These are phyloP conservation scores for Aspergillus incahuasiensis DNA, from an alignment of 495 filamentous ascomycete genomes.

Conservation along the genomic window DNA sequence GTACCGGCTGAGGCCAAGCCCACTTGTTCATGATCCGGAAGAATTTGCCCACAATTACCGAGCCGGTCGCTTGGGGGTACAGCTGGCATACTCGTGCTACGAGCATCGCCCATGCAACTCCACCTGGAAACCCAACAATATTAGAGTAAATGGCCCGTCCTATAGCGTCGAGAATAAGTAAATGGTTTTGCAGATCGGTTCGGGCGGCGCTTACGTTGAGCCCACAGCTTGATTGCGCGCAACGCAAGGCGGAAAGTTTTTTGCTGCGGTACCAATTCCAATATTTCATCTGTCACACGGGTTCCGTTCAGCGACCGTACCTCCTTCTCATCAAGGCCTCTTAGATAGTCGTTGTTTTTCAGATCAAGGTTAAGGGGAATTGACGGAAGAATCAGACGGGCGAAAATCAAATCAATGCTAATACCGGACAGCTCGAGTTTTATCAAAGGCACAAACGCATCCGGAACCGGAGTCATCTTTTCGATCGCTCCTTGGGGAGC, in stretches of 20 bases:
- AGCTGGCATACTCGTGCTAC: constrained; percentile 93
- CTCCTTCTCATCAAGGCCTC: constrained; percentile 80
- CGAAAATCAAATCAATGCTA: constrained; percentile 93
- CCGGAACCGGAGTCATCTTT: constrained; percentile 79
- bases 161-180: constrained; percentile 17
- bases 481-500: constrained; percentile 70
- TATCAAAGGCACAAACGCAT: constrained; percentile 92
- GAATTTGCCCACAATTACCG: constrained; percentile 85
- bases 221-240: constrained; percentile 93
- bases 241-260: constrained; percentile 84
- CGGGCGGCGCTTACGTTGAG: constrained; percentile 56
- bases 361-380: constrained; percentile 70
- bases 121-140: constrained; percentile 92
- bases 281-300: constrained; percentile 85
- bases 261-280: constrained; percentile 80
- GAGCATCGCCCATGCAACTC: constrained; percentile 96
- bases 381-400: constrained; percentile 64
- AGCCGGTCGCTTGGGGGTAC: constrained; percentile 87
- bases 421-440: constrained; percentile 88
- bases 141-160: constrained; percentile 88
- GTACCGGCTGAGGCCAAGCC: constrained; percentile 88
- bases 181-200: background rate
- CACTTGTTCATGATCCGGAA: constrained; percentile 86
- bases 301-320: constrained; percentile 89
- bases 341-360: constrained; percentile 75